A percentile compares a stretch with the other conserved stretches of the same genome.
These are phyloP conservation scores for Rhizopogon sp. DNA, from an alignment of 768 basidiomycete species.

Conservation along the genomic window DNA sequence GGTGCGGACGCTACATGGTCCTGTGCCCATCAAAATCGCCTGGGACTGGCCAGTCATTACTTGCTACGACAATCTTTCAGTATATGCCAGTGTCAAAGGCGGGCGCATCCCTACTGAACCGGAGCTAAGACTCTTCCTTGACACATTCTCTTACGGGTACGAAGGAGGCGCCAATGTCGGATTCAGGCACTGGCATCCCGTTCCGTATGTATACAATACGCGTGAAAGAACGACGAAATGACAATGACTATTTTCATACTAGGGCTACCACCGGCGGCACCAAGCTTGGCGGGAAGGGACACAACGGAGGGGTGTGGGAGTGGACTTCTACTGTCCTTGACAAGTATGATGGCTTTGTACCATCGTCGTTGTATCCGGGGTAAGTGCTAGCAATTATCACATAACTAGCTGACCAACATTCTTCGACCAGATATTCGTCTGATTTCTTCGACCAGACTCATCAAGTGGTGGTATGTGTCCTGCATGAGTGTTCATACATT, in stretches of 20 bases:
- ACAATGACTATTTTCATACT: neutral
- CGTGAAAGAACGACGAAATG: neutral
- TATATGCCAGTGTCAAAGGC: slow-evolving; percentile 82
- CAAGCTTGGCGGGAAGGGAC: slow-evolving; percentile 50
- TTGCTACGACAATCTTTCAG: slow-evolving; percentile 70
- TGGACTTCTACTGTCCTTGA: slow-evolving; percentile 88
- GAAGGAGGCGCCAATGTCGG: slow-evolving; percentile 80
- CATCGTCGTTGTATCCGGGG: slow-evolving; percentile 84
- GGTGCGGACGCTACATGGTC: slow-evolving; percentile 87
- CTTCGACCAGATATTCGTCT: slow-evolving; percentile 53
- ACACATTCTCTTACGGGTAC: slow-evolving; percentile 68
- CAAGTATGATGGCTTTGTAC: slow-evolving; percentile 66
- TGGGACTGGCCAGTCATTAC: slow-evolving; percentile 84
- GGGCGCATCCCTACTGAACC: slow-evolving; percentile 90
- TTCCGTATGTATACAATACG: slow-evolving; percentile 57
- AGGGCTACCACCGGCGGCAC: slow-evolving; percentile 67
- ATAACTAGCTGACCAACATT: neutral
- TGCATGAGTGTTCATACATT: neutral
- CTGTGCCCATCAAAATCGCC: slow-evolving; percentile 71
- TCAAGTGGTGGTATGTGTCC: slow-evolving; percentile 72
- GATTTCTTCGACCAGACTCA: slow-evolving; percentile 93
- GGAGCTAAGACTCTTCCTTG: slow-evolving; percentile 77
- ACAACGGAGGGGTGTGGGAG: slow-evolving; percentile 97
- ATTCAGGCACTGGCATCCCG: slow-evolving; percentile 90
- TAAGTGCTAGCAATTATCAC: slow-evolving; percentile 26